Conservation (phyloP, 768 basidiomycete genomes). For the Antrodiella citrinella region DNA sequence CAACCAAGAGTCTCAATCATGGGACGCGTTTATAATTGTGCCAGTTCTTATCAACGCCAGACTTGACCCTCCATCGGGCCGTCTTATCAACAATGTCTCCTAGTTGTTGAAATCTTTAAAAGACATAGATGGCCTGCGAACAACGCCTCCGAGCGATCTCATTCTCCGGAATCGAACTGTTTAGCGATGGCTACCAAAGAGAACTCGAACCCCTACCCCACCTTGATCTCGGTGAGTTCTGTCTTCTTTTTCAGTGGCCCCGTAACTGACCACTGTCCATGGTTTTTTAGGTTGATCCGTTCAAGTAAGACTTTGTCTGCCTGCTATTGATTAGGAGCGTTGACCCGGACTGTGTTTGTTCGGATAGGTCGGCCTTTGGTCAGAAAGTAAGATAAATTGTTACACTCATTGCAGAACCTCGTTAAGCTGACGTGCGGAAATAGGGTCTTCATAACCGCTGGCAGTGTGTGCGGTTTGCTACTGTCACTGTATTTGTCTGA, state of each 20-base stretch:
- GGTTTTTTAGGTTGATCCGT: background rate
- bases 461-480: background rate
- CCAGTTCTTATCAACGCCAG: background rate
- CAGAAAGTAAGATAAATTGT: background rate
- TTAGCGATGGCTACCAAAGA: background rate
- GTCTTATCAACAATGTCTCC: background rate
- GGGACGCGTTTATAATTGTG: background rate
- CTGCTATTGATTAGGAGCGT: background rate
- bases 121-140: background rate
- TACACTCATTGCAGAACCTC: no score
- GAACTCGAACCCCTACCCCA: background rate
- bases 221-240: background rate
- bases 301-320: background rate
- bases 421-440: background rate
- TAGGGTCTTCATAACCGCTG: background rate
- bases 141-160: background rate
- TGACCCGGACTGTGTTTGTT: background rate
- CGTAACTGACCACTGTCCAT: background rate
- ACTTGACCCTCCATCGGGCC: background rate
- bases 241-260: background rate
- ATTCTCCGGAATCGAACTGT: background rate
- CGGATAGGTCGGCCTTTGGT: background rate
- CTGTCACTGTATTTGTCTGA: background rate
- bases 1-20: background rate
- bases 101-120: background rate